Evolutionary conservation across 148 eudicot genomes (phyloP).

Genomic region (Spergularia bocconei): DNA sequence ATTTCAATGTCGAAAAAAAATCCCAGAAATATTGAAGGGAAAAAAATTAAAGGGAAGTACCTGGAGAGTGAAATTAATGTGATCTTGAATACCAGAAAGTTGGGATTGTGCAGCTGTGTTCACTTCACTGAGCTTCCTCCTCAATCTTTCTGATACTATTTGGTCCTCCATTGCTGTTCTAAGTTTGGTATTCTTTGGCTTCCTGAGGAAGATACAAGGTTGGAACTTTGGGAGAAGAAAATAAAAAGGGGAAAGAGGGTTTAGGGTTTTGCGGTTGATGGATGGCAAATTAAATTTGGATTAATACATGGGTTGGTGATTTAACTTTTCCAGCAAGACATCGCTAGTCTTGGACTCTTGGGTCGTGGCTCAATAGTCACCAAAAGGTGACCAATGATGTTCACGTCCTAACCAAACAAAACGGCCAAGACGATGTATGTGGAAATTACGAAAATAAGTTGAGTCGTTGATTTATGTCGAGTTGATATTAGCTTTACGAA

Average conservation of each 20-base stretch:
- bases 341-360: background rate
- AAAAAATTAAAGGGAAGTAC: constrained; percentile 22
- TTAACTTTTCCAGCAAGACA: background rate
- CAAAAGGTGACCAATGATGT: too few species aligned
- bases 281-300: background rate
- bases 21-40: constrained; percentile 6
- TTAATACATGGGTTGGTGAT: background rate
- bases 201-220: background rate
- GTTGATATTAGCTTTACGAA: too few species aligned
- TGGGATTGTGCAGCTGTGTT: constrained; percentile 67
- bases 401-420: too few species aligned
- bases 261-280: constrained; percentile 20
- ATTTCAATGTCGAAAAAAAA: background rate
- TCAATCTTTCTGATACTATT: constrained; percentile 66
- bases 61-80: constrained; percentile 94
- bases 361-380: too few species aligned
- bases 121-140: constrained; percentile 69
- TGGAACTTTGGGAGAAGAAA: background rate
- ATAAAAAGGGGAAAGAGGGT: constrained; percentile 5
- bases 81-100: constrained; percentile 74
- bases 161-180: constrained; percentile 64
- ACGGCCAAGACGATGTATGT: too few species aligned
- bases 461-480: too few species aligned
- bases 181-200: constrained; percentile 18
- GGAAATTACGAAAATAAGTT: too few species aligned